Base-by-base conservation (phyloP, 805 yeast genomes). In the Saturnispora gosingensis region DNA sequence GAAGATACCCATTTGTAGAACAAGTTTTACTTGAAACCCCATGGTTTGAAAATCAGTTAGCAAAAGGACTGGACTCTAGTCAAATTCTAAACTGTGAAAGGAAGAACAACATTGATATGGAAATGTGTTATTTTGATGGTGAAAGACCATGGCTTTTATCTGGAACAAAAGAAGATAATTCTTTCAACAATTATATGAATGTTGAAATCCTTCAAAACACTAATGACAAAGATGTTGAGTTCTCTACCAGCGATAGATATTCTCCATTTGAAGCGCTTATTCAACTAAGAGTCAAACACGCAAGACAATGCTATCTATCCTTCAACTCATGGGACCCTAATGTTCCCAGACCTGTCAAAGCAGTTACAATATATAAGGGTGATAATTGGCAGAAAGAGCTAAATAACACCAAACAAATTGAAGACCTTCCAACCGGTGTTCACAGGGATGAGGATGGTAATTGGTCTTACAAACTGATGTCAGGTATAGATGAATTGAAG, bases 261-360 rank as follows among this genome's bases (percentile, higher is more conserved):
- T 82, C 83, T 0, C 86, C 89, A 49, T 70, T 82, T 53, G 74
- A 75, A 18, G 89, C 87, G 1, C 82, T 82, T 43, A 59, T 88
- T 39, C 67, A 66, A 49, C 77, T 88, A 46, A 69, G 72, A 42
- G 86, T 77, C 2, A 73, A 73, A 15, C 78, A 80, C 32, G 83
- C 81, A 64, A 75, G 95, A 59, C 73, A 73, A 52, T 88, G 96
- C 66, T 72, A 71, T 25, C 55, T 88, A 36, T 67, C 66, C 18
- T 87, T 88, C 71, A 77, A 81, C 60, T 67, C 78, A 1, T 54
- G 57, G 8, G 71, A 67, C 6, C 59, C 69, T 53, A 54, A 61
- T 56, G 59, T 67, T 44, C 64, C 64, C 9, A 75, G 87, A 0
- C 90, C 90, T 1, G 85, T 88, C 8, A 82, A 81, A 57, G 69